Percentiles rank a stretch among this genome's conserved stretches.
These are phyloP conservation scores for Teunomyces aglyptinius DNA, from an alignment of 805 yeast genomes.

Conservation along the genomic window DNA sequence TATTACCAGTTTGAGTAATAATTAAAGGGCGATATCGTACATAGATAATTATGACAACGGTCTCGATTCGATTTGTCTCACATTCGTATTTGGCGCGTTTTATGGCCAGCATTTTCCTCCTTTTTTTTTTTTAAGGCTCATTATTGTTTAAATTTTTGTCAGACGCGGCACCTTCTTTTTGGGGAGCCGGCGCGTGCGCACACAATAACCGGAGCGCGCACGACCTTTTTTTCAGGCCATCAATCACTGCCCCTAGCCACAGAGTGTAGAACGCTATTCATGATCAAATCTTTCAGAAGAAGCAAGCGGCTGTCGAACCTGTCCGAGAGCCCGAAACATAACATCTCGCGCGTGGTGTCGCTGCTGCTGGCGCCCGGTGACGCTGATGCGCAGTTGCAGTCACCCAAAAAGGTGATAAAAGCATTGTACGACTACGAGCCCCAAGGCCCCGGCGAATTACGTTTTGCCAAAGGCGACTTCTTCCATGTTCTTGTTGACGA, in stretches of 20 bases:
- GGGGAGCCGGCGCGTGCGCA: not conserved
- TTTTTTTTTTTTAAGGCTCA: too few relatives aligned
- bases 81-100: too few relatives aligned
- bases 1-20: not conserved
- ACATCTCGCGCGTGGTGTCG: slow-evolving; percentile 27
- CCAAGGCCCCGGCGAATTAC: slow-evolving; percentile 77
- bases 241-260: not conserved
- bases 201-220: not conserved
- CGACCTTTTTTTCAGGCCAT: not conserved
- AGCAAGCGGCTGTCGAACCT: slow-evolving; percentile 37
- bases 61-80: not conserved
- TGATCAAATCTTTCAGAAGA: slow-evolving; percentile 44
- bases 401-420: slow-evolving; percentile 80
- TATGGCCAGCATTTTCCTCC: too few relatives aligned
- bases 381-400: slow-evolving; percentile 28
- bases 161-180: too few relatives aligned
- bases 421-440: slow-evolving; percentile 78
- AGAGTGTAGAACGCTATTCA: slow-evolving; percentile 7
- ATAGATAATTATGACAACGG: not conserved
- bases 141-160: too few relatives aligned
- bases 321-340: slow-evolving; percentile 26
- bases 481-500: slow-evolving; percentile 60
- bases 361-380: slow-evolving; percentile 17
- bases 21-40: not conserved
- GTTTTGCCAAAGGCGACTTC: slow-evolving; percentile 80